Conservation (phyloP, 805 yeast genomes). For the Alloascoidea hylecoeti region DNA sequence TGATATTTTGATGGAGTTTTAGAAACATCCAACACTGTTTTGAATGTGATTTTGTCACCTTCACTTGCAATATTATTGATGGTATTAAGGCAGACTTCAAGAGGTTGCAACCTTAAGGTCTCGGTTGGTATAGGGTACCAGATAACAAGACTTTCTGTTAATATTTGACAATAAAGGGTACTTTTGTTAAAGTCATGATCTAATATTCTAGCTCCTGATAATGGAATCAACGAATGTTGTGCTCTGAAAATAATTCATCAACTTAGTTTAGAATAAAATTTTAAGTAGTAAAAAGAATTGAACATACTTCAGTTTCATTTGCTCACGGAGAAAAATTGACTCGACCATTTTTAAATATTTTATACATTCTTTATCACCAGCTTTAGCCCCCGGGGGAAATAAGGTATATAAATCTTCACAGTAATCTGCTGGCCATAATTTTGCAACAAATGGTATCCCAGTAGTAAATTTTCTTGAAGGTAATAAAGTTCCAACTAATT, state of each 20-base stretch:
- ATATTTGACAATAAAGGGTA: background rate
- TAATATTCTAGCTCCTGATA: background rate
- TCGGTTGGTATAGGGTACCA: background rate
- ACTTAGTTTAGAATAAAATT: too few species aligned
- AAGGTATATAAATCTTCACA: background rate
- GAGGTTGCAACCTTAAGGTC: background rate
- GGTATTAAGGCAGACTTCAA: background rate
- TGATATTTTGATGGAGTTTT: background rate
- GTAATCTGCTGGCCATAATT: background rate
- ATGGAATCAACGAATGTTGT: background rate
- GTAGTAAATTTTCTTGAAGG: background rate
- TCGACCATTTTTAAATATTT: background rate
- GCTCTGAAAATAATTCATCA: too few species aligned
- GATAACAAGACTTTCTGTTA: background rate
- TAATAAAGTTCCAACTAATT: background rate
- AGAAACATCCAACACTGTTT: background rate
- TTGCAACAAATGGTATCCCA: background rate
- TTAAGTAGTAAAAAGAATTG: too few species aligned
- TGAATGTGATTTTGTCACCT: too few species aligned
- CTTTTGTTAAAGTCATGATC: background rate
- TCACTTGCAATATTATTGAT: background rate
- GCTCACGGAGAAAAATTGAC: background rate
- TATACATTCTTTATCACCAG: background rate
- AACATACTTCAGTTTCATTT: too few species aligned
- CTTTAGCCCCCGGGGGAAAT: background rate